Percentiles rank a stretch among this genome's conserved stretches.
Evolutionary conservation across 1,284 basidiomycete genomes (phyloP).

Genomic region (Ustilago vetiveriae): DNA sequence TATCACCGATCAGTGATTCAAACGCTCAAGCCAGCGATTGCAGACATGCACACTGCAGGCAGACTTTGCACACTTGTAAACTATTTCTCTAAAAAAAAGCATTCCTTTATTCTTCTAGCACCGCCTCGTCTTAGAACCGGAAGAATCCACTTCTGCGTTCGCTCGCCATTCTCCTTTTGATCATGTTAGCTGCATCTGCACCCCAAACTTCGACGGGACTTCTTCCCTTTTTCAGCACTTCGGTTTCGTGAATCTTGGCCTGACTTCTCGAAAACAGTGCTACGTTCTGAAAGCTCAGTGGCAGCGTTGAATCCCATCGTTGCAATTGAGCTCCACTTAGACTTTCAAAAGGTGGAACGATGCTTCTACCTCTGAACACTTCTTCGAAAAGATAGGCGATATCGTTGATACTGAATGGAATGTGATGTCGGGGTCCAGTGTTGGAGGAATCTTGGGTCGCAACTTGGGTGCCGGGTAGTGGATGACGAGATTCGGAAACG

Average conservation of each 20-base stretch:
- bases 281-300: slow-evolving; percentile 61
- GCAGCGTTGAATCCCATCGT: slow-evolving; percentile 62
- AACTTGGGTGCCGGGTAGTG: slow-evolving; percentile 16
- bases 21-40: too few species aligned
- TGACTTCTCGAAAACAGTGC: slow-evolving; percentile 57
- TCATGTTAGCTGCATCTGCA: slow-evolving; percentile 44
- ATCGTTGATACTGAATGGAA: slow-evolving; percentile 63
- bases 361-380: slow-evolving; percentile 57
- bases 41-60: background rate
- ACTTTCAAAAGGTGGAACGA: slow-evolving; percentile 61
- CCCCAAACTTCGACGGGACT: slow-evolving; percentile 64
- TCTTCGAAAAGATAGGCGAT: slow-evolving; percentile 63
- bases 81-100: slow-evolving; percentile 4
- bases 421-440: slow-evolving; percentile 30
- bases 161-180: slow-evolving; percentile 56
- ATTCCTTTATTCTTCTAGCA: background rate
- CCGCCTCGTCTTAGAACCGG: slow-evolving; percentile 18
- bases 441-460: background rate
- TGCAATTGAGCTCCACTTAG: slow-evolving; percentile 46
- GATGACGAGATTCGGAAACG: slow-evolving; percentile 36
- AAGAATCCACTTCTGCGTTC: slow-evolving; percentile 51
- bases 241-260: slow-evolving; percentile 55
- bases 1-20: slow-evolving; percentile 78
- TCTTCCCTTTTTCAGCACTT: slow-evolving; percentile 53
- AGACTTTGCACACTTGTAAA: background rate